Conservation (phyloP, 192 early-diverging fungal species). For the Backusella circina region DNA sequence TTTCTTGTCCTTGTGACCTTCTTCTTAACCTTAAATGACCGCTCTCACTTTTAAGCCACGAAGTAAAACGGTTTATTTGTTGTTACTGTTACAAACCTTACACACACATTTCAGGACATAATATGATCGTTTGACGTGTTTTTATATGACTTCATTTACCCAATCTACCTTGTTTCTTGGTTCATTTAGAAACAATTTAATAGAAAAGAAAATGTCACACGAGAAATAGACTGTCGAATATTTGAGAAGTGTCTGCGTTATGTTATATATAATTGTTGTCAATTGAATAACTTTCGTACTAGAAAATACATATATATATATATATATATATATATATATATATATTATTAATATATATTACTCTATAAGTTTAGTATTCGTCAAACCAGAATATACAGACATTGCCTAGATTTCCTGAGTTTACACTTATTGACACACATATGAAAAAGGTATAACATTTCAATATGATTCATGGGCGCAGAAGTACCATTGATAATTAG, state of each 20-base stretch:
- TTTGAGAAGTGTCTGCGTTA: background rate
- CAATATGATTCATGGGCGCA: background rate
- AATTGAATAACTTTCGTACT: background rate
- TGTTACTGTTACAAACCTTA: background rate
- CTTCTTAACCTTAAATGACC: background rate
- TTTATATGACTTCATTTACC: background rate
- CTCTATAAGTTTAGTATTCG: background rate
- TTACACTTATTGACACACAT: too few species aligned
- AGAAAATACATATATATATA: too few species aligned
- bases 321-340: too few species aligned
- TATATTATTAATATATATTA: too few species aligned
- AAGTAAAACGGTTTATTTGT: background rate
- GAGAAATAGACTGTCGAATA: background rate
- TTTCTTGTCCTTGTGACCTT: background rate
- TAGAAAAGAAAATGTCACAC: background rate
- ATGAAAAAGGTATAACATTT: background rate
- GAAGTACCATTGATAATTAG: background rate
- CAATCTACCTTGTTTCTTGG: too few species aligned
- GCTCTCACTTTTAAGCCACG: background rate
- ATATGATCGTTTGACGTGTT: background rate
- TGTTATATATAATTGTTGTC: background rate
- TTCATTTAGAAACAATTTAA: background rate
- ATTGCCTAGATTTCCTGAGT: background rate
- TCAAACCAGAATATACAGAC: background rate
- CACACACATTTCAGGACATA: background rate